phyloP scores from a whole-genome alignment of 805 yeast genomes.

The Candida piceae region DNA sequence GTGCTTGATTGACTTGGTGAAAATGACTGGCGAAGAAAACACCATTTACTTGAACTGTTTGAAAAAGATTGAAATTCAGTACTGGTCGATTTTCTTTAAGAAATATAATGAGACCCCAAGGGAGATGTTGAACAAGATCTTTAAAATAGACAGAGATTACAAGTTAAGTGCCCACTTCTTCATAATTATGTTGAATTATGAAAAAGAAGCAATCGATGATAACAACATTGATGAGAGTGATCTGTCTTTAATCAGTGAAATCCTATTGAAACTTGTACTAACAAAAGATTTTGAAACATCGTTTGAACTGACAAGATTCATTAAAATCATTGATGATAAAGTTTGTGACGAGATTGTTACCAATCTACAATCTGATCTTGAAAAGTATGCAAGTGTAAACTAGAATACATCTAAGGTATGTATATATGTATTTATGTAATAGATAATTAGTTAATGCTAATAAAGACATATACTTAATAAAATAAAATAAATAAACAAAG shows the following conservation, averaged over 20 bases:
- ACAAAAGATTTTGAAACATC: conserved; percentile 47
- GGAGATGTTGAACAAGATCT: conserved; percentile 36
- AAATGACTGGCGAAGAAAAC: conserved; percentile 27
- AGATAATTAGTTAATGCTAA: too few relatives aligned
- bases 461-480: too few relatives aligned
- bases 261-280: conserved; percentile 38
- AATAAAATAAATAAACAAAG: too few relatives aligned
- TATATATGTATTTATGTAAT: too few relatives aligned
- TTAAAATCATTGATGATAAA: conserved; percentile 41
- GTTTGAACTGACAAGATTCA: conserved; percentile 49
- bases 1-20: conserved; percentile 28
- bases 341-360: conserved; percentile 34
- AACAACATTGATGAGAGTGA: conserved; percentile 28
- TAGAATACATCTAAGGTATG: too few relatives aligned
- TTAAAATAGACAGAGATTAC: conserved; percentile 33
- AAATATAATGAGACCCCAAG: conserved; percentile 40
- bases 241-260: conserved; percentile 36
- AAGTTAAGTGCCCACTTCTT: conserved; percentile 47
- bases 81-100: conserved; percentile 45
- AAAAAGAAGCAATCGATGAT: conserved; percentile 31
- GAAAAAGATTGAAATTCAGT: conserved; percentile 47
- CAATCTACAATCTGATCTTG: conserved; percentile 13
- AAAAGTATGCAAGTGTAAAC: too few relatives aligned
- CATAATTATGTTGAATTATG: conserved; percentile 47
- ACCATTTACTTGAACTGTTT: conserved; percentile 46